Evolutionary conservation across 148 eudicot genomes (phyloP).

Genomic region (Fagopyrum esculentum): DNA sequence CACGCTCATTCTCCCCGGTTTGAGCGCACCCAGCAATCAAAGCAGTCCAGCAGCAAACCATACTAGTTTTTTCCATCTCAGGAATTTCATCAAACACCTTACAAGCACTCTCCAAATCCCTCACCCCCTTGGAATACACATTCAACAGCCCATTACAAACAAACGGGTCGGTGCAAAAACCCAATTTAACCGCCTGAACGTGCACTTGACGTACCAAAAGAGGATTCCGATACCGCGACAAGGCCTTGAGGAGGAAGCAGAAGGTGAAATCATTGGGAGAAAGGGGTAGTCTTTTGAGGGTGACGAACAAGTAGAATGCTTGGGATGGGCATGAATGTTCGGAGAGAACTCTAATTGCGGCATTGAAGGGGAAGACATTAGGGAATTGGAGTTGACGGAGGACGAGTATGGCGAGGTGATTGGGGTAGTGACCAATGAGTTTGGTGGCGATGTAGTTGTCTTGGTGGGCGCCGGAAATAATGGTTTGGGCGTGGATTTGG

Average conservation of each 20-base stretch:
- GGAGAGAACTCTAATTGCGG: constrained; percentile 47
- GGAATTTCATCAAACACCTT: constrained; percentile 72
- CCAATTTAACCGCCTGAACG: constrained; percentile 36
- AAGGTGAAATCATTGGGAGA: constrained; percentile 66
- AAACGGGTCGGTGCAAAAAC: constrained; percentile 30
- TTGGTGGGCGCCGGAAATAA: constrained; percentile 43
- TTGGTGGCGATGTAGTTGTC: constrained; percentile 71
- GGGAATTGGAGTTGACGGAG: constrained; percentile 40
- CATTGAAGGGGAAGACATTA: constrained; percentile 66
- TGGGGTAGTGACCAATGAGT: constrained; percentile 67
- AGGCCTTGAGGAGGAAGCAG: constrained; percentile 58
- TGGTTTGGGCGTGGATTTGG: constrained; percentile 57
- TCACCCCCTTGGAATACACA: constrained; percentile 48
- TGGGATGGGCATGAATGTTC: constrained; percentile 34
- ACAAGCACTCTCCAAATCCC: constrained; percentile 45
- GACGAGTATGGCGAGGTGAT: constrained; percentile 33
- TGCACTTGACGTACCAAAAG: constrained; percentile 40
- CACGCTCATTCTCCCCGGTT: constrained; percentile 41
- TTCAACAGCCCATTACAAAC: constrained; percentile 57
- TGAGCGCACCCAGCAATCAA: constrained; percentile 58
- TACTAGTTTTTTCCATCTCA: constrained; percentile 26
- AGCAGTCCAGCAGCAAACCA: constrained; percentile 57
- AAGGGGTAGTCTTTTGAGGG: constrained; percentile 28
- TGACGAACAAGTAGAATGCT: constrained; percentile 30
- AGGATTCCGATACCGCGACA: constrained; percentile 20